Percentiles rank a stretch among this genome's conserved stretches.
Evolutionary conservation across 306 rosid species (phyloP).

Genomic region (Cucurbita maxima): DNA sequence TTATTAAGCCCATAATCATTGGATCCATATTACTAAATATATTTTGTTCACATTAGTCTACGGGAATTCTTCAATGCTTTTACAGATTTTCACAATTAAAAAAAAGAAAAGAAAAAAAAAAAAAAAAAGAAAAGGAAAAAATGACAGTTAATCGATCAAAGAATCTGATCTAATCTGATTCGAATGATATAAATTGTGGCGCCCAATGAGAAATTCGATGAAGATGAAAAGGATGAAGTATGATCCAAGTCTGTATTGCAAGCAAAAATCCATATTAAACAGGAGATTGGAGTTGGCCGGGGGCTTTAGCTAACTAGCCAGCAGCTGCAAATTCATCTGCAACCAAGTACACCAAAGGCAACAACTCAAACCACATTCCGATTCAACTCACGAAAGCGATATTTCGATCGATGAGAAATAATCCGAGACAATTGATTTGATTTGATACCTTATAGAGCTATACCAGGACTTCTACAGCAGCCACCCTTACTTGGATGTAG

Average conservation of each 20-base stretch:
- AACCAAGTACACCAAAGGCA: background rate
- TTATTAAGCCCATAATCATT: no score
- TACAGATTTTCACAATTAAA: background rate
- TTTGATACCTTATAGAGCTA: background rate
- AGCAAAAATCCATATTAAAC: background rate
- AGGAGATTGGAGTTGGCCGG: background rate
- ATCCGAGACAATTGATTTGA: background rate
- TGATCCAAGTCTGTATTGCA: background rate
- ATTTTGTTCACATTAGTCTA: background rate
- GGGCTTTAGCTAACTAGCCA: background rate
- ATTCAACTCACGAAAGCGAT: background rate
- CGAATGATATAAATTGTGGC: background rate
- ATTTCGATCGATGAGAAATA: background rate
- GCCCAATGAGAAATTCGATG: background rate
- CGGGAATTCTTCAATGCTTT: background rate
- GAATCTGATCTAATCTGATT: background rate
- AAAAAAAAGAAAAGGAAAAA: background rate
- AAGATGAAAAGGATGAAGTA: background rate
- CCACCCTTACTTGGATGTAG: conserved; percentile 18
- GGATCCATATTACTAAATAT: background rate
- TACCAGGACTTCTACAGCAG: conserved; percentile 6
- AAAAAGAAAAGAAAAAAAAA: no score
- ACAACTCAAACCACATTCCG: background rate
- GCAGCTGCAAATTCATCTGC: background rate
- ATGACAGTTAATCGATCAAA: background rate